Conservation (phyloP, 1,139 yeast species). For the Suzukiozyma palmioleophila region DNA sequence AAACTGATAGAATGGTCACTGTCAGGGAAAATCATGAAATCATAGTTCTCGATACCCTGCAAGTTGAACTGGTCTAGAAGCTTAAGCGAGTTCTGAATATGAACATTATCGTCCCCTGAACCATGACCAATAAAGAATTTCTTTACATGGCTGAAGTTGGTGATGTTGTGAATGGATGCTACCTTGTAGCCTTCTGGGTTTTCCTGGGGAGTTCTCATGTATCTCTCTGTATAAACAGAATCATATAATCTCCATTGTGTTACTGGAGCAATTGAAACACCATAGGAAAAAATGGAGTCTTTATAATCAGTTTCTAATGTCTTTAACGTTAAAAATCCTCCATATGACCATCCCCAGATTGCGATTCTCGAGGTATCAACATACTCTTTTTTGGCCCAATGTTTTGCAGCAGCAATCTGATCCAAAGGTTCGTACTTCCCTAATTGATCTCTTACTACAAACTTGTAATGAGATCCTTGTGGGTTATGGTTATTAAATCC, state of each 20-base stretch:
- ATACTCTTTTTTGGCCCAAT: slow-evolving; percentile 51
- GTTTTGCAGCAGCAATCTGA: slow-evolving; percentile 64
- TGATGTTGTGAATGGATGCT: slow-evolving; percentile 50
- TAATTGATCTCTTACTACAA: slow-evolving; percentile 58
- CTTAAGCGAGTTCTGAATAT: slow-evolving; percentile 66
- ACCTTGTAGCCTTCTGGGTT: slow-evolving; percentile 54
- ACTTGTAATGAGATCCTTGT: slow-evolving; percentile 48
- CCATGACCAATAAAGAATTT: slow-evolving; percentile 75
- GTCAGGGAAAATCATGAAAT: slow-evolving; percentile 73
- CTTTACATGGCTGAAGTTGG: slow-evolving; percentile 43
- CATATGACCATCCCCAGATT: slow-evolving; percentile 85
- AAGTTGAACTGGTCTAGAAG: slow-evolving; percentile 59
- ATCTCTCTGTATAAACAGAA: slow-evolving; percentile 74
- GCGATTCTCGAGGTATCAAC: slow-evolving; percentile 60
- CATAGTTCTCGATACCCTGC: slow-evolving; percentile 61
- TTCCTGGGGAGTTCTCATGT: slow-evolving; percentile 65
- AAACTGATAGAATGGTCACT: slow-evolving; percentile 68
- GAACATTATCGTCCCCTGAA: slow-evolving; percentile 80
- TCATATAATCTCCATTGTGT: slow-evolving; percentile 76
- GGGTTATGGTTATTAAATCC: slow-evolving; percentile 51
- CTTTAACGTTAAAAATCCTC: slow-evolving; percentile 73
- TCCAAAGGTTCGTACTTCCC: slow-evolving; percentile 69
- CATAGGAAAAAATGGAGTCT: slow-evolving; percentile 56
- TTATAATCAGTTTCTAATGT: slow-evolving; percentile 65
- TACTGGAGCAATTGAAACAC: slow-evolving; percentile 78